Evolutionary conservation across 345 rosid species (phyloP).

Genomic region (Diplotaxis tenuifolia): DNA sequence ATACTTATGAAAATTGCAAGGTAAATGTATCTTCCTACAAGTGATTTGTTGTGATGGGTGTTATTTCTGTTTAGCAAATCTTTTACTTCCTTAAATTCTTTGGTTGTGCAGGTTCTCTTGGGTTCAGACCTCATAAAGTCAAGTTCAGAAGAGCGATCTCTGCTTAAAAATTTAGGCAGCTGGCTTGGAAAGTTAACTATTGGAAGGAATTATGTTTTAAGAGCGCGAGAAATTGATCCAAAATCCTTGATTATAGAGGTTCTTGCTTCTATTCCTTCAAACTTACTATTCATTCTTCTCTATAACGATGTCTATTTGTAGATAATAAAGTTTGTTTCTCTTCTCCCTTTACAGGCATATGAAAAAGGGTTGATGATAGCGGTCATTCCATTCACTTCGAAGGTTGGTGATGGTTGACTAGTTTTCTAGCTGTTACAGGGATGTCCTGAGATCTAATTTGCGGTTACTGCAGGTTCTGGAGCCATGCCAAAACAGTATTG

Average conservation of each 20-base stretch:
- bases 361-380: slow-evolving; percentile 99
- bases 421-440: slow-evolving; percentile 8
- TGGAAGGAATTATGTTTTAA: slow-evolving; percentile 87
- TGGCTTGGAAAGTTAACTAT: slow-evolving; percentile 99
- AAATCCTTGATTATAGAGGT: slow-evolving; percentile 98
- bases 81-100: background rate
- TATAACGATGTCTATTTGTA: background rate
- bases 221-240: slow-evolving; percentile 98
- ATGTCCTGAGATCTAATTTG: slow-evolving; percentile 4
- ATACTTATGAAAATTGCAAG: slow-evolving; percentile 97
- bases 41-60: background rate
- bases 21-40: slow-evolving; percentile 36
- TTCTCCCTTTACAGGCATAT: slow-evolving; percentile 64
- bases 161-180: slow-evolving; percentile 95
- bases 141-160: slow-evolving; percentile 94
- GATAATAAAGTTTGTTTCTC: background rate
- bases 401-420: slow-evolving; percentile 49
- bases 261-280: slow-evolving; percentile 13
- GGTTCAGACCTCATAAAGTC: slow-evolving; percentile 98
- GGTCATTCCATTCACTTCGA: slow-evolving; percentile 96
- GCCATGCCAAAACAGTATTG: slow-evolving; percentile 91
- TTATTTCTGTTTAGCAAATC: background rate
- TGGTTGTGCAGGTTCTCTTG: slow-evolving; percentile 70
- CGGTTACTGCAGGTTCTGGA: slow-evolving; percentile 66
- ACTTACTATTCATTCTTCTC: background rate